A percentile compares a stretch with the other conserved stretches of the same genome.
Evolutionary conservation across 2,329 filamentous ascomycete species (phyloP).

Genomic region (Pyrenophora teres): DNA sequence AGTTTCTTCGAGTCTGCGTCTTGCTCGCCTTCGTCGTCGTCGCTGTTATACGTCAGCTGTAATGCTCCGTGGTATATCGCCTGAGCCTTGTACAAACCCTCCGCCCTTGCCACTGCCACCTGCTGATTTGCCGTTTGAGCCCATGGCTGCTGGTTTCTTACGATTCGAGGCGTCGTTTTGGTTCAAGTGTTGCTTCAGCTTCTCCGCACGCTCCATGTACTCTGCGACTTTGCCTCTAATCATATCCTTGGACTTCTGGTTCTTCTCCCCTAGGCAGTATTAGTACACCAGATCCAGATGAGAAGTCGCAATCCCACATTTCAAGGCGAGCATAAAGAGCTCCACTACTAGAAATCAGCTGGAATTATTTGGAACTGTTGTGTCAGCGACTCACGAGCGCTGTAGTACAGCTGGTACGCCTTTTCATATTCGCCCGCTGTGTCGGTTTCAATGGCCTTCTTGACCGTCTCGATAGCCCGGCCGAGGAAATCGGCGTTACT

Average conservation of each 20-base stretch:
- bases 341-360: conserved; percentile 63
- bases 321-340: conserved; percentile 97
- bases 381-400: conserved; percentile 57
- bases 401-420: conserved; percentile 95
- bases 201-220: conserved; percentile 99
- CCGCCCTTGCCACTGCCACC: conserved; percentile 64
- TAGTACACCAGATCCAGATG: conserved; percentile 17
- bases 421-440: conserved; percentile 96
- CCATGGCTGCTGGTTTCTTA: conserved; percentile 73
- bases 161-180: conserved; percentile 69
- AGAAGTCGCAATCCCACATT: conserved; percentile 62
- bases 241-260: conserved; percentile 94
- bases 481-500: conserved; percentile 96
- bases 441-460: conserved; percentile 96
- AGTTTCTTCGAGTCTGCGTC: conserved; percentile 97
- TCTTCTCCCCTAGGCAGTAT: conserved; percentile 75
- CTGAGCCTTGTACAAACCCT: conserved; percentile 48
- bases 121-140: conserved; percentile 70
- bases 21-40: conserved; percentile 64
- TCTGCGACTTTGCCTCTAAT: conserved; percentile 93
- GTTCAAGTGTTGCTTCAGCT: conserved; percentile 87
- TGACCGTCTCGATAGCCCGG: conserved; percentile 93
- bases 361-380: background rate
- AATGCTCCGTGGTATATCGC: background rate
- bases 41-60: conserved; percentile 51